Evolutionary conservation across 176 grass and related monocot species (phyloP).

Genomic region (Bonia amplexicaulis): DNA sequence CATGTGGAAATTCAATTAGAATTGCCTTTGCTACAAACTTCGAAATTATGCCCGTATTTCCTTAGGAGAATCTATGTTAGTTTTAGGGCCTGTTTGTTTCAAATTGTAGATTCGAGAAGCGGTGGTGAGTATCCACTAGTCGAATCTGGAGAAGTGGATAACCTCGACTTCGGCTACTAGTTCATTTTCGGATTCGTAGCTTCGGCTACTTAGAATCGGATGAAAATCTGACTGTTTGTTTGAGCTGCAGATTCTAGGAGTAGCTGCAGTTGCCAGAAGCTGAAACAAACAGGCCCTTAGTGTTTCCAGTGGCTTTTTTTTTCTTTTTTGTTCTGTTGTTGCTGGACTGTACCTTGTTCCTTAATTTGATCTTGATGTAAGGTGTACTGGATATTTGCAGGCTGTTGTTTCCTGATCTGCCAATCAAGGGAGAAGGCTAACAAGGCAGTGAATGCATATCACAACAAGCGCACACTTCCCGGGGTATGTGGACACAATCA

Average conservation of each 20-base stretch:
- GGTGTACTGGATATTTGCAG: slow-evolving; percentile 23
- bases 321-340: background rate
- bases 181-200: too few relatives aligned
- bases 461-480: too few relatives aligned
- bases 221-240: too few relatives aligned
- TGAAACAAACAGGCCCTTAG: too few relatives aligned
- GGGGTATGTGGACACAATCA: slow-evolving; percentile 9
- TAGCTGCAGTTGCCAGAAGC: too few relatives aligned
- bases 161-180: too few relatives aligned
- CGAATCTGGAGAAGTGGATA: too few relatives aligned
- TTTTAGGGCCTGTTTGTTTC: too few relatives aligned
- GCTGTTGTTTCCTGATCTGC: slow-evolving; percentile 89
- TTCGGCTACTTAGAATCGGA: too few relatives aligned
- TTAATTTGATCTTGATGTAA: slow-evolving; percentile 16
- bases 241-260: too few relatives aligned
- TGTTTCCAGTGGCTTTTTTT: background rate
- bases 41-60: background rate
- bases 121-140: too few relatives aligned
- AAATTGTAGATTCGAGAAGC: too few relatives aligned
- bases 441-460: slow-evolving; percentile 82
- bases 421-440: slow-evolving; percentile 83
- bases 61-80: background rate
- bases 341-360: background rate
- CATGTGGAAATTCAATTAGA: background rate
- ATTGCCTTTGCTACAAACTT: background rate